phyloP scores from a whole-genome alignment of 805 yeast species.

The Monosporozyma yasuniensis region DNA sequence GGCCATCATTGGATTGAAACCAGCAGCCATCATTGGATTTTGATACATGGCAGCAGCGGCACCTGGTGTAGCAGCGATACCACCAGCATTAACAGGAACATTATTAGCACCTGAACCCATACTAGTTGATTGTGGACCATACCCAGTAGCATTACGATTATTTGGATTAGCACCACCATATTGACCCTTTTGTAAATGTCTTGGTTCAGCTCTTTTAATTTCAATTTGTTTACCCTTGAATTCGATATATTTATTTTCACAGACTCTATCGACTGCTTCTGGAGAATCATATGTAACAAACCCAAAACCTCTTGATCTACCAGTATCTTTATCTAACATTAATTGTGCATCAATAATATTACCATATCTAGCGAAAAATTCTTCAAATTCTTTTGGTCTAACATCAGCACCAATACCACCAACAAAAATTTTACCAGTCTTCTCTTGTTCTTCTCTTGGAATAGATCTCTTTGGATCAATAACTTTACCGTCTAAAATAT shows the following conservation, averaged over 20 bases:
- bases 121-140: slow-evolving; percentile 11
- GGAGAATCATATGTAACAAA: slow-evolving; percentile 93
- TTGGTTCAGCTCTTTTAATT: slow-evolving; percentile 76
- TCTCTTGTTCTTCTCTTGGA: slow-evolving; percentile 94
- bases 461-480: slow-evolving; percentile 97
- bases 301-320: slow-evolving; percentile 95
- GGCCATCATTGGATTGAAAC: slow-evolving; percentile 22
- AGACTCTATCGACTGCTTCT: slow-evolving; percentile 84
- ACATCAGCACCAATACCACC: slow-evolving; percentile 96
- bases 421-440: slow-evolving; percentile 91
- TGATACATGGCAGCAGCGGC: slow-evolving; percentile 24
- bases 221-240: slow-evolving; percentile 84
- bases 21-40: slow-evolving; percentile 23
- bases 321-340: slow-evolving; percentile 96
- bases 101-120: slow-evolving; percentile 7
- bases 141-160: slow-evolving; percentile 20
- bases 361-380: slow-evolving; percentile 81
- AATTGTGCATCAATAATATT: slow-evolving; percentile 89
- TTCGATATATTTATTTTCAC: slow-evolving; percentile 69
- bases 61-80: neutral
- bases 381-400: slow-evolving; percentile 82
- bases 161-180: slow-evolving; percentile 5
- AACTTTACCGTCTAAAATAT: slow-evolving; percentile 86
- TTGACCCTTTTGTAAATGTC: slow-evolving; percentile 49
- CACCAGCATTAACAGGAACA: slow-evolving; percentile 6